A percentile compares a stretch with the other conserved stretches of the same genome.
Evolutionary conservation across 768 basidiomycete genomes (phyloP).

Genomic region (Omphalotus guepiniiformis): DNA sequence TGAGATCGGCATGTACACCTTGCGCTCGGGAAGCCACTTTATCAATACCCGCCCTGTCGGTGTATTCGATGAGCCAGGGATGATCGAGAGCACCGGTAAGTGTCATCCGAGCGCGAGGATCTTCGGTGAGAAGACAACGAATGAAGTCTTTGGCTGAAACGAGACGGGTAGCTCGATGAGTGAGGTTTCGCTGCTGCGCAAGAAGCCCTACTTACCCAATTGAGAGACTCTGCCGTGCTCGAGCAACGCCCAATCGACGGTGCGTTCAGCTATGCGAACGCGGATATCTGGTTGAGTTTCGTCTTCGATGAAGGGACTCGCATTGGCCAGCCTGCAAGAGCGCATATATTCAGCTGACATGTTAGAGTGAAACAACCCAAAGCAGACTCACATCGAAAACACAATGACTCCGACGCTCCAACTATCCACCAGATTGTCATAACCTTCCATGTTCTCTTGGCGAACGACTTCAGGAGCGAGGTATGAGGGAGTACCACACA

Average conservation of each 20-base stretch:
- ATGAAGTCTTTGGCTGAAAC: conserved; percentile 66
- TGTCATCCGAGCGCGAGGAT: conserved; percentile 68
- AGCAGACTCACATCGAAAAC: conserved; percentile 69
- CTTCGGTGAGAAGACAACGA: conserved; percentile 52
- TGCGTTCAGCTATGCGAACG: conserved; percentile 52
- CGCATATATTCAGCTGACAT: not conserved
- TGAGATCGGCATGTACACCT: not conserved
- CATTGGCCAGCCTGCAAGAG: conserved; percentile 63
- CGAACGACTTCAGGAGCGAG: conserved; percentile 89
- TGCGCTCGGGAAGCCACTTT: not conserved
- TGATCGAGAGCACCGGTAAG: conserved; percentile 65
- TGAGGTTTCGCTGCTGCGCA: not conserved
- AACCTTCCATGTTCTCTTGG: conserved; percentile 62
- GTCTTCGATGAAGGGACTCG: conserved; percentile 79
- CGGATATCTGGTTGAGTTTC: conserved; percentile 56
- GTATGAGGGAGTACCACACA: conserved; percentile 96
- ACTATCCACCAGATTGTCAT: conserved; percentile 87
- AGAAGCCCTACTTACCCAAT: conserved; percentile 36
- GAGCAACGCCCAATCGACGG: conserved; percentile 60
- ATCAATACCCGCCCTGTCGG: not conserved
- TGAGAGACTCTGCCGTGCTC: conserved; percentile 32
- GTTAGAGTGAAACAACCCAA: not conserved
- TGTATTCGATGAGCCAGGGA: conserved; percentile 57
- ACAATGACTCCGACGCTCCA: conserved; percentile 97
- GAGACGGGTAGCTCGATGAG: conserved; percentile 1